Evolutionary conservation across 805 yeast species (phyloP).

Genomic region (Torulaspora delbrueckii): DNA sequence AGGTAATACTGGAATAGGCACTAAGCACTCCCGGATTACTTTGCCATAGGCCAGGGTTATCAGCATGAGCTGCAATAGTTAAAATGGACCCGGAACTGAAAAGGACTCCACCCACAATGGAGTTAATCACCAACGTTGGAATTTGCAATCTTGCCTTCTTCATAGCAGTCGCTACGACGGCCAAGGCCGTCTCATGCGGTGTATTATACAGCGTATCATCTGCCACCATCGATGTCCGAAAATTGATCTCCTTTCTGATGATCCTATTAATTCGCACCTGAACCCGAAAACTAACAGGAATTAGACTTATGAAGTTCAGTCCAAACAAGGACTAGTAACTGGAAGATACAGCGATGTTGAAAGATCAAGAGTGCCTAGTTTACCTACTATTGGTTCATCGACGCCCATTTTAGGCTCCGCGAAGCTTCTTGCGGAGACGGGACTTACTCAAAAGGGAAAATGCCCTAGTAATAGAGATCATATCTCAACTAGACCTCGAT

Average conservation of each 20-base stretch:
- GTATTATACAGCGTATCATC: slow-evolving; percentile 57
- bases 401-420: not conserved
- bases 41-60: slow-evolving; percentile 41
- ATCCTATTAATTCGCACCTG: not conserved
- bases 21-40: slow-evolving; percentile 49
- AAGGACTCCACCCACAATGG: slow-evolving; percentile 63
- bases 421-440: not conserved
- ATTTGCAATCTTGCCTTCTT: slow-evolving; percentile 66
- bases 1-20: slow-evolving; percentile 55
- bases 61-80: slow-evolving; percentile 50
- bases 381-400: not conserved
- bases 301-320: not conserved
- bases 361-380: not conserved
- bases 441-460: not conserved
- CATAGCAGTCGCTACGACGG: slow-evolving; percentile 82
- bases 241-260: not conserved
- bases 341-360: not conserved
- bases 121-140: slow-evolving; percentile 56
- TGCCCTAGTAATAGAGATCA: not conserved
- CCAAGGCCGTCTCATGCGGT: slow-evolving; percentile 77
- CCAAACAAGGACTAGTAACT: not conserved
- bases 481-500: not conserved
- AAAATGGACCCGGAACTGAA: slow-evolving; percentile 74
- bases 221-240: slow-evolving; percentile 21
- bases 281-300: too few species aligned